phyloP scores from a whole-genome alignment of 805 yeast genomes.

The Jamesozyma lodderae region DNA sequence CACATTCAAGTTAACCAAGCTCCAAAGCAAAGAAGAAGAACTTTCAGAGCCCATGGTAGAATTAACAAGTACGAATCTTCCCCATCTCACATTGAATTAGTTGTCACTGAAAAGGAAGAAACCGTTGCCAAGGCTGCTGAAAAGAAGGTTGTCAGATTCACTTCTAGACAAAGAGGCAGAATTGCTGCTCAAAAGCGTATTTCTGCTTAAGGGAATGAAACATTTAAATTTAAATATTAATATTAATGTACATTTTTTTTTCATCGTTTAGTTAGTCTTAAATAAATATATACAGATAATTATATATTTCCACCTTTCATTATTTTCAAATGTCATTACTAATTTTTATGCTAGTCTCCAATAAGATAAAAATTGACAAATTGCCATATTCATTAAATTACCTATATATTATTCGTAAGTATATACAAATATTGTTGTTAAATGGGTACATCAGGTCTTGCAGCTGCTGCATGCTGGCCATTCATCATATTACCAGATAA shows the following conservation, averaged over 20 bases:
- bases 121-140: conserved; percentile 86
- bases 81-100: conserved; percentile 98
- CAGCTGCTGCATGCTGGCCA: conserved; percentile 1
- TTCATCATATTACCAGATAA: neutral
- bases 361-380: too few species aligned
- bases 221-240: neutral
- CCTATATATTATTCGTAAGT: neutral
- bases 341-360: too few species aligned
- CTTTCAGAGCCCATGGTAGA: conserved; percentile 99
- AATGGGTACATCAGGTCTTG: neutral
- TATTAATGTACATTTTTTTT: neutral
- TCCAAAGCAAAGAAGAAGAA: conserved; percentile 99
- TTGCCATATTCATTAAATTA: neutral
- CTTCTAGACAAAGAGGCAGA: conserved; percentile 90
- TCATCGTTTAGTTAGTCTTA: neutral
- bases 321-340: too few species aligned
- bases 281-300: neutral
- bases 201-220: conserved; percentile 41
- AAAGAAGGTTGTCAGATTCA: conserved; percentile 57
- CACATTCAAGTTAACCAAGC: conserved; percentile 99
- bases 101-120: conserved; percentile 92
- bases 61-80: conserved; percentile 97
- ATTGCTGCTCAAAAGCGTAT: conserved; percentile 81
- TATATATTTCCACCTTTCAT: neutral
- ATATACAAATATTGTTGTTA: neutral